phyloP scores from a whole-genome alignment of 1,284 basidiomycete species.

The Trametes pubescens region DNA sequence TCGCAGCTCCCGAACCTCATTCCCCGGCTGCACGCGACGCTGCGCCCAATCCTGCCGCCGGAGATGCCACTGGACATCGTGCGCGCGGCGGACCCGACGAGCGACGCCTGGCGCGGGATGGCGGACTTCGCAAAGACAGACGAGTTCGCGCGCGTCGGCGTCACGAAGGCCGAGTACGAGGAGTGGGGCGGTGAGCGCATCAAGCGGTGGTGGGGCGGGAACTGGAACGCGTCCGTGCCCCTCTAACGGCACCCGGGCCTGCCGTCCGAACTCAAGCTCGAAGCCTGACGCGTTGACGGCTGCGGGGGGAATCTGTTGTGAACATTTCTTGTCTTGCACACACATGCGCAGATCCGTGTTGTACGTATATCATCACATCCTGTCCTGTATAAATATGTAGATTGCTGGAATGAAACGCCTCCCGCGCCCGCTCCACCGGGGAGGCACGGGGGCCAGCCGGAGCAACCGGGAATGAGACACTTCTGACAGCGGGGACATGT shows the following conservation, averaged over 20 bases:
- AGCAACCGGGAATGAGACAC: constrained; percentile 22
- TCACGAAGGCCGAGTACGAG: constrained; percentile 86
- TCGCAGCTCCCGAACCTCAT: constrained; percentile 79
- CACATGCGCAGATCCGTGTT: not conserved
- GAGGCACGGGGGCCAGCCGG: constrained; percentile 23
- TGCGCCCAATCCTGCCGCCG: constrained; percentile 86
- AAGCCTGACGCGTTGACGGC: too few species aligned
- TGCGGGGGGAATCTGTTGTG: not conserved
- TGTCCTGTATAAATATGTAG: constrained; percentile 36
- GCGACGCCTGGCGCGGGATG: constrained; percentile 96
- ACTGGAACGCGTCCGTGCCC: constrained; percentile 65
- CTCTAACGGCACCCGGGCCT: constrained; percentile 3
- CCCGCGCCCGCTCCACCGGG: constrained; percentile 17
- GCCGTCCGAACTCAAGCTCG: not conserved
- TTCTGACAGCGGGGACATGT: constrained; percentile 30
- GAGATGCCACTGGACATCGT: constrained; percentile 73
- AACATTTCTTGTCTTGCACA: not conserved
- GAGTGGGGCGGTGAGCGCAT: constrained; percentile 90
- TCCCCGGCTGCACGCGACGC: constrained; percentile 70
- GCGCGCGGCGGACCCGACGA: constrained; percentile 68
- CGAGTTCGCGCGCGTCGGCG: constrained; percentile 62
- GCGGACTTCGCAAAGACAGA: constrained; percentile 77
- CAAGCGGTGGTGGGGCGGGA: constrained; percentile 84
- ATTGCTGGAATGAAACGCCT: constrained; percentile 28
- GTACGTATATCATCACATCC: constrained; percentile 13